phyloP scores from a whole-genome alignment of 1,284 basidiomycete species.

The Violaceomyces palustris region DNA sequence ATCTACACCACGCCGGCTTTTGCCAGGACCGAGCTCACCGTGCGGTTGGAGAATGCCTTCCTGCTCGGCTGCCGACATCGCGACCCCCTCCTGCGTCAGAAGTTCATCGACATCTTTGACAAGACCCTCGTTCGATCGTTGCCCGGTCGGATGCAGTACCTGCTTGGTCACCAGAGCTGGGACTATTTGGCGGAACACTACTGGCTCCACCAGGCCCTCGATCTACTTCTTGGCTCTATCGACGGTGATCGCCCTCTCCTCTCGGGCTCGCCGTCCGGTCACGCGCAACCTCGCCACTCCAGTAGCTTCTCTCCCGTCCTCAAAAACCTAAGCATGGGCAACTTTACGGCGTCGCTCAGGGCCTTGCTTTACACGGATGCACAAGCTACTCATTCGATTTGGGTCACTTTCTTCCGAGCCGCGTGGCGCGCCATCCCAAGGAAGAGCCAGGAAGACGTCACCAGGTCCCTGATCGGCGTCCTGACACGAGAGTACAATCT shows the following conservation, averaged over 20 bases:
- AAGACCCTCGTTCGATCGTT: constrained; percentile 78
- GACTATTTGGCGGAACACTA: constrained; percentile 86
- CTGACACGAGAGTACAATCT: constrained; percentile 90
- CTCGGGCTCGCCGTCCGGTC: too few relatives aligned
- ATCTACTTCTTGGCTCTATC: constrained; percentile 70
- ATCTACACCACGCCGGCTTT: constrained; percentile 85
- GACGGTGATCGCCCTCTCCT: constrained; percentile 37
- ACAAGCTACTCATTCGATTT: constrained; percentile 72
- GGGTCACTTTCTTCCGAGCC: constrained; percentile 86
- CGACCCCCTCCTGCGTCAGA: constrained; percentile 72
- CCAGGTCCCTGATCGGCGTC: constrained; percentile 81
- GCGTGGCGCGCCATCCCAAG: constrained; percentile 80
- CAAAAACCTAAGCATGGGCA: constrained; percentile 22
- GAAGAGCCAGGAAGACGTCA: constrained; percentile 81
- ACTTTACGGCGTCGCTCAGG: constrained; percentile 63
- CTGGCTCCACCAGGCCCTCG: constrained; percentile 89
- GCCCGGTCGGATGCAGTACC: constrained; percentile 77
- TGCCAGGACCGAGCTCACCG: constrained; percentile 86
- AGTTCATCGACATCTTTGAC: constrained; percentile 88
- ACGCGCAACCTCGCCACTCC: constrained; percentile 2
- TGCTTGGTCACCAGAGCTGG: constrained; percentile 93
- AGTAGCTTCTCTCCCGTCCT: constrained; percentile 22
- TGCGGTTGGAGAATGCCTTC: constrained; percentile 87
- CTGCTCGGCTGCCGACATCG: constrained; percentile 82
- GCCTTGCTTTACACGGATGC: constrained; percentile 78